Evolutionary conservation across 176 grass and related monocot genomes (phyloP).

Genomic region (Cymbopogon citratus): DNA sequence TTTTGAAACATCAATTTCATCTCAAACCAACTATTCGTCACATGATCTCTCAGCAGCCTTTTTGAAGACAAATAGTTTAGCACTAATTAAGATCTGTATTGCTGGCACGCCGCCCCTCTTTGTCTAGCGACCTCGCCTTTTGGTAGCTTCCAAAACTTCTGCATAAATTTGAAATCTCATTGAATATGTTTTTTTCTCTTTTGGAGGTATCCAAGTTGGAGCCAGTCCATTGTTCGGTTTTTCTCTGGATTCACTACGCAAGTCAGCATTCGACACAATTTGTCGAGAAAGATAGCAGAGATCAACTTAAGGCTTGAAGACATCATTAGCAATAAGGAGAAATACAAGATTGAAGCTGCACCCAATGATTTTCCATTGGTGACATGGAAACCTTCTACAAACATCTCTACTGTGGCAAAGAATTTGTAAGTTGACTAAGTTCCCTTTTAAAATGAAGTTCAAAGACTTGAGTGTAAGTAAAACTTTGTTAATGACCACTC

Average conservation of each 20-base stretch:
- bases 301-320: conserved; percentile 5
- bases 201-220: not conserved
- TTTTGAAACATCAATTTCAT: no score
- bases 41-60: not conserved
- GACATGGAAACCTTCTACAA: not conserved
- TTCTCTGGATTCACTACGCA: not conserved
- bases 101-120: not conserved
- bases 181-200: not conserved
- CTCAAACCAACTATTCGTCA: no score
- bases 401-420: not conserved
- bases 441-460: not conserved
- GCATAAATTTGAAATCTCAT: not conserved
- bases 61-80: not conserved
- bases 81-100: not conserved
- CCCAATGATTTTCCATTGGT: not conserved
- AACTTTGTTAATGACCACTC: not conserved
- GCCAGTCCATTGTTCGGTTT: not conserved
- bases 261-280: not conserved
- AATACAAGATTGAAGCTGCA: not conserved
- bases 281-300: not conserved
- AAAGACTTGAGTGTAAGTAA: not conserved
- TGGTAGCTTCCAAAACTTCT: not conserved
- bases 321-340: conserved; percentile 2
- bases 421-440: not conserved
- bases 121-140: not conserved